phyloP scores from a whole-genome alignment of 352 stramenopile genomes.

The Globisporangium orthogonon region DNA sequence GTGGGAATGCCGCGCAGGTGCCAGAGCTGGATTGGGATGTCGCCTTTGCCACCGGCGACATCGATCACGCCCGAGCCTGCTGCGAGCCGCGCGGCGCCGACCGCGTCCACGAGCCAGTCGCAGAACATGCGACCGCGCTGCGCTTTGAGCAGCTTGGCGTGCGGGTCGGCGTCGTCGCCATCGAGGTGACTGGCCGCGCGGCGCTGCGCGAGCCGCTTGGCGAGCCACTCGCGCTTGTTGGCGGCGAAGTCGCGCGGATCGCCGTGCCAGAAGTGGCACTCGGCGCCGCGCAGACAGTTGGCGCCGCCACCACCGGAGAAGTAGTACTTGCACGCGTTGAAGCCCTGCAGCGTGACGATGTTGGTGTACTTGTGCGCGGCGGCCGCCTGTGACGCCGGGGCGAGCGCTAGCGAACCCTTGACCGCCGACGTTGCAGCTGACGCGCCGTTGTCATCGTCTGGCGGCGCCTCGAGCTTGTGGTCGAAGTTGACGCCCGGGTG shows the following conservation, averaged over 20 bases:
- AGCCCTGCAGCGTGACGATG: constrained; percentile 70
- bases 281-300: constrained; percentile 58
- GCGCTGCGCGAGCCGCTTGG: constrained; percentile 56
- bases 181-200: constrained; percentile 43
- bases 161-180: constrained; percentile 51
- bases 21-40: constrained; percentile 82
- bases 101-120: constrained; percentile 72
- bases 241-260: constrained; percentile 44
- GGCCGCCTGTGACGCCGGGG: constrained; percentile 41
- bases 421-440: constrained; percentile 2
- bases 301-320: constrained; percentile 55
- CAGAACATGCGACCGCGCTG: constrained; percentile 73
- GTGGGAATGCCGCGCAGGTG: constrained; percentile 69
- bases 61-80: constrained; percentile 73
- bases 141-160: constrained; percentile 66
- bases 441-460: background rate
- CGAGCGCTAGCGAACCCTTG: constrained; percentile 39
- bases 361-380: constrained; percentile 72
- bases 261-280: constrained; percentile 83
- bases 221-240: constrained; percentile 64
- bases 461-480: constrained; percentile 20
- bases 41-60: constrained; percentile 82
- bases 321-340: constrained; percentile 85
- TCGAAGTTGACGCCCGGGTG: constrained; percentile 53
- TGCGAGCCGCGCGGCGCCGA: constrained; percentile 37